Percentiles rank a stretch among this genome's conserved stretches.
These are phyloP conservation scores for Arabis alpina DNA, from an alignment of 345 rosid genomes.

Conservation along the genomic window DNA sequence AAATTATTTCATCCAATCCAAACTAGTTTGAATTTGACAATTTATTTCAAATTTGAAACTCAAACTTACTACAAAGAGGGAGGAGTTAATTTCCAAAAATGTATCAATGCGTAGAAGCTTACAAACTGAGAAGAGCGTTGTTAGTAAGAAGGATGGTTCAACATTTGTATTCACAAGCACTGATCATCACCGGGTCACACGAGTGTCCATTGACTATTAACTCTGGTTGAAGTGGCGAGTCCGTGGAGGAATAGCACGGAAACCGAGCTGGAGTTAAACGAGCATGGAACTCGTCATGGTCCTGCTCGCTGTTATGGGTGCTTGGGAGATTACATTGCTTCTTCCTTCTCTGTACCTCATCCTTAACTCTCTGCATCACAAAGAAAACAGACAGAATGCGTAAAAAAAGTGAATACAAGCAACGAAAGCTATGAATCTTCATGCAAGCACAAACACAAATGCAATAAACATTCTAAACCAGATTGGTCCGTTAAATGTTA, in stretches of 20 bases:
- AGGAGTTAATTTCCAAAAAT: constrained; percentile 17
- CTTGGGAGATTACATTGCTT: constrained; percentile 38
- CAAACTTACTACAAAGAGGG: constrained; percentile 5
- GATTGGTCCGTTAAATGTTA: not conserved
- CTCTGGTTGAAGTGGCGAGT: constrained; percentile 31
- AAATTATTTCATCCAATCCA: too few relatives aligned
- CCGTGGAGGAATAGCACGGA: not conserved
- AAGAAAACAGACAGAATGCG: not conserved
- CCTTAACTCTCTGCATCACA: constrained; percentile 67
- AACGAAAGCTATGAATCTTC: not conserved
- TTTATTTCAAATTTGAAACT: constrained; percentile 4
- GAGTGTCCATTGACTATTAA: constrained; percentile 32
- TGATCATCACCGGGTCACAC: constrained; percentile 21
- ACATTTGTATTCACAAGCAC: constrained; percentile 17
- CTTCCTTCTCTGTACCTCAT: constrained; percentile 72
- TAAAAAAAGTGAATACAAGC: not conserved
- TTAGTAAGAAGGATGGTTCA: constrained; percentile 18
- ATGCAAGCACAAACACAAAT: too few relatives aligned
- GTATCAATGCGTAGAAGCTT: constrained; percentile 21
- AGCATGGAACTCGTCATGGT: constrained; percentile 41
- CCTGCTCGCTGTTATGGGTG: constrained; percentile 14
- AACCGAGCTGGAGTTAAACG: constrained; percentile 35
- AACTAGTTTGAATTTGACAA: not conserved
- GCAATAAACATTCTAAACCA: too few relatives aligned
- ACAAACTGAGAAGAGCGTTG: constrained; percentile 20